Evolutionary conservation across 2,329 filamentous ascomycete species (phyloP).

Genomic region (Geosmithia flava): DNA sequence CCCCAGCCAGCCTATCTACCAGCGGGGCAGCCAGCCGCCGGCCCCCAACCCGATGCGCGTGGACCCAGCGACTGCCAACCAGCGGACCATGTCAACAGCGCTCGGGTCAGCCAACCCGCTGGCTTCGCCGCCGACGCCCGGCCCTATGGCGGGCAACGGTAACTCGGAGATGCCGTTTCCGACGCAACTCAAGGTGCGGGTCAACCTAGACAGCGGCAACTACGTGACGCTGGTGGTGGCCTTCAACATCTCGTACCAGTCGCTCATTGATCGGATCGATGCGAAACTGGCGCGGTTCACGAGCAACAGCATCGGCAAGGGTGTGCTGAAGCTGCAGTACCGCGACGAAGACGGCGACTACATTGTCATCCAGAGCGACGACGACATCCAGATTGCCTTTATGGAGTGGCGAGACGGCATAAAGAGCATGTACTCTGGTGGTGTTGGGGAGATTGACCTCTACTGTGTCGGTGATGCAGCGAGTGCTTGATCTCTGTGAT

Average conservation of each 20-base stretch:
- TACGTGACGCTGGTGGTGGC: constrained; percentile 94
- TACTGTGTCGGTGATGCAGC: constrained; percentile 53
- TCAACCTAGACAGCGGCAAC: constrained; percentile 75
- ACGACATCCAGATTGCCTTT: constrained; percentile 93
- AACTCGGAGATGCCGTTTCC: constrained; percentile 36
- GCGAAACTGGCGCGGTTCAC: constrained; percentile 85
- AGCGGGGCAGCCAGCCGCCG: constrained; percentile 25
- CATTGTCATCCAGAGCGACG: constrained; percentile 87
- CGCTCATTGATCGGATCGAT: constrained; percentile 88
- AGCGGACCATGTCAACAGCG: constrained; percentile 33
- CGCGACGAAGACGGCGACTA: constrained; percentile 86
- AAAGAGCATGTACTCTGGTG: constrained; percentile 44
- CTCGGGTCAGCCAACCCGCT: constrained; percentile 19
- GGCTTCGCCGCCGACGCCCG: constrained; percentile 11
- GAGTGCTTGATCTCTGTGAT: background rate
- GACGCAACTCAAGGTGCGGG: constrained; percentile 87
- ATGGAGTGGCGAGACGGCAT: constrained; percentile 78
- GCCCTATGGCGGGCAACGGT: constrained; percentile 20
- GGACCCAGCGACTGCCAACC: constrained; percentile 23
- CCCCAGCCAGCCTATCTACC: constrained; percentile 39
- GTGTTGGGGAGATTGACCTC: constrained; percentile 81
- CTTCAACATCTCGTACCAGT: constrained; percentile 90
- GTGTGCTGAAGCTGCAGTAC: constrained; percentile 79
- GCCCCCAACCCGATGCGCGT: constrained; percentile 20
- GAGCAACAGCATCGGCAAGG: constrained; percentile 68